These are phyloP conservation scores for Termitomyces sp. DNA, from an alignment of 1,284 basidiomycete genomes.

Conservation along the genomic window DNA sequence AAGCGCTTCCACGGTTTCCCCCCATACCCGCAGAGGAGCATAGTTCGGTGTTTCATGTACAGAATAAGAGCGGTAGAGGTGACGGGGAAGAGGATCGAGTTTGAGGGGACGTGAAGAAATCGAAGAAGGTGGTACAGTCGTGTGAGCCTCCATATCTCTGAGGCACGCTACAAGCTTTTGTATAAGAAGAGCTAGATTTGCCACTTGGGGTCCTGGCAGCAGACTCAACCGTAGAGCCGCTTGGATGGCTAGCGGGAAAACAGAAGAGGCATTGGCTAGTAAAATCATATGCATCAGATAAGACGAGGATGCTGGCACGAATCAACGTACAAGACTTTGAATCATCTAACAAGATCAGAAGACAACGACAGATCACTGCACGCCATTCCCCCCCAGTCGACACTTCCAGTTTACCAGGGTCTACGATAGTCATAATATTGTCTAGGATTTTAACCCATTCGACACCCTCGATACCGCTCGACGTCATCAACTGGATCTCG, in stretches of 20 bases:
- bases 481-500: constrained; percentile 55
- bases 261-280: constrained; percentile 19
- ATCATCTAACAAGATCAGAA: constrained; percentile 36
- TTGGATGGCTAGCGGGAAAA: constrained; percentile 28
- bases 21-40: constrained; percentile 41
- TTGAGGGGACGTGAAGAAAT: background rate
- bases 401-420: constrained; percentile 42
- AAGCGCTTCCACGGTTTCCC: constrained; percentile 46
- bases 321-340: constrained; percentile 23
- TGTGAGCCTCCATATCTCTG: constrained; percentile 29
- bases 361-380: constrained; percentile 44
- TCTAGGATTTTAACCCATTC: constrained; percentile 69
- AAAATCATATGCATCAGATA: background rate
- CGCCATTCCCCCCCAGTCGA: constrained; percentile 57
- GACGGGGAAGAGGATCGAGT: constrained; percentile 7
- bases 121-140: constrained; percentile 15
- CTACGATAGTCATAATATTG: constrained; percentile 53
- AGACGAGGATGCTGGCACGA: background rate
- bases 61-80: constrained; percentile 36
- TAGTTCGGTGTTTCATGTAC: constrained; percentile 29
- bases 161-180: constrained; percentile 30
- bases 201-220: constrained; percentile 25
- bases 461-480: constrained; percentile 39
- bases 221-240: constrained; percentile 39
- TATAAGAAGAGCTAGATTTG: constrained; percentile 30